Evolutionary conservation across 2,329 filamentous ascomycete genomes (phyloP).

Genomic region (Colletotrichum sp.): DNA sequence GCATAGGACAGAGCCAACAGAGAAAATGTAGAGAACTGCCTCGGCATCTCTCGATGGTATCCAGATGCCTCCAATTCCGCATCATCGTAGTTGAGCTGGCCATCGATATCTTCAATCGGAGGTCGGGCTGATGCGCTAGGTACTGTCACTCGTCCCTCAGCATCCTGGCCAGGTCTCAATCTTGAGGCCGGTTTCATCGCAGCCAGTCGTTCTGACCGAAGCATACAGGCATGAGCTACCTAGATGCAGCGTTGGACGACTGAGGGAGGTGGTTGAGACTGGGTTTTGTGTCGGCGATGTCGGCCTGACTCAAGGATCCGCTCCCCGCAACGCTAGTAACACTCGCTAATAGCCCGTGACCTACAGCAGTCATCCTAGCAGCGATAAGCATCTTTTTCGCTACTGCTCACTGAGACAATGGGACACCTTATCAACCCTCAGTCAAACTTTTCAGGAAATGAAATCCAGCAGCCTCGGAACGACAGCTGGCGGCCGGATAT

Average conservation of each 20-base stretch:
- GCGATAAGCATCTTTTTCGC: background rate
- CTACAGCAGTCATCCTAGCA: background rate
- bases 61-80: conserved; percentile 34
- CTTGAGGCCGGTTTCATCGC: background rate
- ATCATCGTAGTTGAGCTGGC: conserved; percentile 21
- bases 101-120: background rate
- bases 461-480: background rate
- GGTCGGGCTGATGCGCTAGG: background rate
- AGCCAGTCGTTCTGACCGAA: background rate
- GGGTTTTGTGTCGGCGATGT: background rate
- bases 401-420: background rate
- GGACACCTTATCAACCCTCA: background rate
- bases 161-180: background rate
- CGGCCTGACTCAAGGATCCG: background rate
- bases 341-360: background rate
- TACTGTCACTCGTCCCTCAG: background rate
- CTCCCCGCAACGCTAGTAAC: background rate
- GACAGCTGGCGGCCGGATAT: background rate
- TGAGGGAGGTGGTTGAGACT: background rate
- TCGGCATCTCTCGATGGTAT: conserved; percentile 33
- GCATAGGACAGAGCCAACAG: conserved; percentile 32
- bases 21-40: conserved; percentile 31
- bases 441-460: background rate
- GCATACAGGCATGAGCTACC: background rate
- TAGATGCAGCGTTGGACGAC: background rate